Conservation (phyloP, 1,139 yeast genomes). For the Zygosaccharomyces sapae region DNA sequence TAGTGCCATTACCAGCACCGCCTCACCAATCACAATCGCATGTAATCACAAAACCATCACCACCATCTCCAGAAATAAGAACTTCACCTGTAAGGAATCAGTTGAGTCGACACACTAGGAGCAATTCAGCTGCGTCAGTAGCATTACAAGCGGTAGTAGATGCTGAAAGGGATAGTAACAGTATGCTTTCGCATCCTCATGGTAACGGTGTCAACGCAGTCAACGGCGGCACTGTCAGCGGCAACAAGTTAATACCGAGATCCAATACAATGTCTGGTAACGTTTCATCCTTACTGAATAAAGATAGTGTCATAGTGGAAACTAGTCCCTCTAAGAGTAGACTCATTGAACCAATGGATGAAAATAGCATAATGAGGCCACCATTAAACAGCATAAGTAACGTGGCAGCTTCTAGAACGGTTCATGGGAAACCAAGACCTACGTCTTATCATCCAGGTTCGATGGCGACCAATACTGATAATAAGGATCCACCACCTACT, state of each 20-base stretch:
- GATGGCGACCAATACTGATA: conserved; percentile 49
- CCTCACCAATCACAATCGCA: conserved; percentile 36
- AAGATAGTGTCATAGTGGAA: conserved; percentile 25
- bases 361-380: background rate
- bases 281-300: conserved; percentile 21
- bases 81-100: conserved; percentile 22
- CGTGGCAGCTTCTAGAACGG: background rate
- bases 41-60: conserved; percentile 29
- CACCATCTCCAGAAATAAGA: conserved; percentile 26
- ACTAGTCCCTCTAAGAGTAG: conserved; percentile 24
- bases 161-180: conserved; percentile 39
- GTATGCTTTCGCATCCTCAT: background rate
- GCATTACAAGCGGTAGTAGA: conserved; percentile 68
- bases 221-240: conserved; percentile 1
- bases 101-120: conserved; percentile 27
- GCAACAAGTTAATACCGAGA: conserved; percentile 34
- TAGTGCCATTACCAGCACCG: conserved; percentile 32
- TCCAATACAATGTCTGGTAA: conserved; percentile 37
- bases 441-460: conserved; percentile 70
- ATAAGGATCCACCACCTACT: conserved; percentile 66
- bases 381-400: background rate
- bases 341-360: background rate
- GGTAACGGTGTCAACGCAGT: background rate
- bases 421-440: conserved; percentile 63
- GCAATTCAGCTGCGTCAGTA: conserved; percentile 49